Base-by-base conservation (phyloP, 345 rosid genomes). In the Pugionium cornutum region DNA sequence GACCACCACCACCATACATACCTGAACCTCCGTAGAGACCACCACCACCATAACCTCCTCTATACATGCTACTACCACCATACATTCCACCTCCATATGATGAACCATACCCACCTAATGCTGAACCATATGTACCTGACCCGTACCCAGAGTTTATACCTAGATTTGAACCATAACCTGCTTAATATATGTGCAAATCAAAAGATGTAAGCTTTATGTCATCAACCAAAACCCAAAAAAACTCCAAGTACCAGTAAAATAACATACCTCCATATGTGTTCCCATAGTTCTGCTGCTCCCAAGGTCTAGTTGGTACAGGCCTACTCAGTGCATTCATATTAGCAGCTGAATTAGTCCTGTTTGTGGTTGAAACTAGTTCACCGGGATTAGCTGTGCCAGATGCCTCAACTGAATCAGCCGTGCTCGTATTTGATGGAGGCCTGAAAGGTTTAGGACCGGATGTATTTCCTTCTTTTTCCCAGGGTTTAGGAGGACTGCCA, bases 51-150 rank as follows among this genome's bases (percentile, higher is more conserved):
- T 7, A 5, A 7, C 44, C 44, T 40, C 44, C 4, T 1, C 4
- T 40, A 40, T 40, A 40, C 44, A 40, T 40, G 44, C 44, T 40
- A 40, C 44, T 39, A 39, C 42, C 89, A 25, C 94, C 91, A 60
- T 88, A 85, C 75, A 91, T 47, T 60, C 97, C 94, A 43, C 62
- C 72, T 4, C 68, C 77, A 44, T 66, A 66, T 26, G 72, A 41
- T 10, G 70, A 64, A 49, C 95, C 96, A 76, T 88, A 88, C 64
- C 96, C 95, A 91, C 77, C 96, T 76, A 56, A 82, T 82, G 76
- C 67, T 39, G 89, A 79, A 63, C 95, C 92, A 70, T 70, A 70
- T 35, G 68, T 45, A 45, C 60, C 60, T 27, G 70, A 28, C 27
- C 70, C 70, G 53, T 77, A 84, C 39, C 92, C 95, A 4, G 95